Percentiles rank a stretch among this genome's conserved stretches.
phyloP scores from a whole-genome alignment of 2,329 filamentous ascomycete genomes.

The Beauveria medogensis region DNA sequence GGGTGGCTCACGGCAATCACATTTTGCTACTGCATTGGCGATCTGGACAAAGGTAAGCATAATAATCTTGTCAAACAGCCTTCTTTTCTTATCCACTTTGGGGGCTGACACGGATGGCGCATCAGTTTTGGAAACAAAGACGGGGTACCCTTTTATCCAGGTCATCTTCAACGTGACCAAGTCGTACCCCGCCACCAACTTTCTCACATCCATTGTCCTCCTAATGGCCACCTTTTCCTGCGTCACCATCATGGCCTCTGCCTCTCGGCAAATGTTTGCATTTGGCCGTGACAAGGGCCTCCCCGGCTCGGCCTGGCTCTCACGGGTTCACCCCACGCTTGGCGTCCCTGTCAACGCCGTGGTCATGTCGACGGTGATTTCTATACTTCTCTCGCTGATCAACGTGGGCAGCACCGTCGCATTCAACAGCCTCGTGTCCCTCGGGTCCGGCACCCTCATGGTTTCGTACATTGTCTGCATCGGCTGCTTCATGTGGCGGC shows the following conservation, averaged over 20 bases:
- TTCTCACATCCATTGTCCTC: constrained; percentile 16
- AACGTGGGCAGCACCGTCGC: constrained; percentile 42
- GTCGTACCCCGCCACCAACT: constrained; percentile 12
- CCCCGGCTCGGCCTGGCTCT: constrained; percentile 43
- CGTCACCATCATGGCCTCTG: constrained; percentile 18
- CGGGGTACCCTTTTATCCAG: constrained; percentile 19
- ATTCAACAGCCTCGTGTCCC: constrained; percentile 45
- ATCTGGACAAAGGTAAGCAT: constrained; percentile 16
- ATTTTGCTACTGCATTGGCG: constrained; percentile 25
- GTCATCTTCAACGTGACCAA: constrained; percentile 18
- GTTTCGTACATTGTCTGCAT: constrained; percentile 43
- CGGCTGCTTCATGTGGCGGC: constrained; percentile 32
- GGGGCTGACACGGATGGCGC: not conserved
- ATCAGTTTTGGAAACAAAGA: constrained; percentile 12
- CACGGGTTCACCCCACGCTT: constrained; percentile 47
- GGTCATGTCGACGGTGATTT: constrained; percentile 33
- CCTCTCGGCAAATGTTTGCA: constrained; percentile 20
- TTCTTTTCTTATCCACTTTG: too few relatives aligned
- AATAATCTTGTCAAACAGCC: not conserved
- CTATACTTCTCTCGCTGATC: constrained; percentile 37
- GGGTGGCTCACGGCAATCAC: constrained; percentile 29
- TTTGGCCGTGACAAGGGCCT: constrained; percentile 40
- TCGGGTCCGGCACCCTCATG: constrained; percentile 41
- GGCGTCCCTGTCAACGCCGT: constrained; percentile 56
- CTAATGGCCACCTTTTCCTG: constrained; percentile 15